These are phyloP conservation scores for Wolfiporia cocos DNA, from an alignment of 1,284 basidiomycete genomes.

Conservation along the genomic window DNA sequence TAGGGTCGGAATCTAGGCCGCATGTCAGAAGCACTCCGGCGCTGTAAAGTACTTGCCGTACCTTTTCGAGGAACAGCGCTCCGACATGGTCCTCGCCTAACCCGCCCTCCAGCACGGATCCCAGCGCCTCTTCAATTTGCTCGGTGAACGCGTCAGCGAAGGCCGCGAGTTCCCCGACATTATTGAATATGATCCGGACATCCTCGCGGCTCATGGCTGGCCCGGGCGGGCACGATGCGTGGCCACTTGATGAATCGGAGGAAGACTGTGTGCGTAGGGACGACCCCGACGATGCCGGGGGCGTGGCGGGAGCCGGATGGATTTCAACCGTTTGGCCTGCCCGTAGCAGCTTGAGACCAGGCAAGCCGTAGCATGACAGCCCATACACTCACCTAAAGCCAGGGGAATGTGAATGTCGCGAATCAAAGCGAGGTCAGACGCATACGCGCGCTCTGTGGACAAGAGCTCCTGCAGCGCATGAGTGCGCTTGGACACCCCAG, in stretches of 20 bases:
- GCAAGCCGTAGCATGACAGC: conserved; percentile 1
- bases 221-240: conserved; percentile 27
- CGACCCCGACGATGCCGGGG: conserved; percentile 32
- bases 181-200: conserved; percentile 72
- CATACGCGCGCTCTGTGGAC: conserved; percentile 82
- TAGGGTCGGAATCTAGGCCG: conserved; percentile 62
- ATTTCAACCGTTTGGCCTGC: conserved; percentile 27
- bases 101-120: conserved; percentile 44
- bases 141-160: conserved; percentile 67
- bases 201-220: conserved; percentile 72
- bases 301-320: conserved; percentile 22
- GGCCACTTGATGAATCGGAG: conserved; percentile 43
- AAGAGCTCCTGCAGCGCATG: conserved; percentile 84
- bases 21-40: conserved; percentile 2
- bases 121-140: conserved; percentile 50
- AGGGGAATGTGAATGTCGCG: conserved; percentile 80
- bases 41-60: conserved; percentile 27
- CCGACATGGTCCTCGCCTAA: conserved; percentile 73
- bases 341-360: background rate
- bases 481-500: conserved; percentile 58
- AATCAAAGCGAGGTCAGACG: conserved; percentile 82
- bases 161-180: conserved; percentile 68
- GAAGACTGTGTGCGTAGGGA: conserved; percentile 31
- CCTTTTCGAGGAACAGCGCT: conserved; percentile 67
- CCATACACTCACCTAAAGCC: conserved; percentile 48